Evolutionary conservation across 345 rosid genomes (phyloP), one percentile per base, ranked within the genome.

Genomic region (Odontarrhena argentea): DNA sequence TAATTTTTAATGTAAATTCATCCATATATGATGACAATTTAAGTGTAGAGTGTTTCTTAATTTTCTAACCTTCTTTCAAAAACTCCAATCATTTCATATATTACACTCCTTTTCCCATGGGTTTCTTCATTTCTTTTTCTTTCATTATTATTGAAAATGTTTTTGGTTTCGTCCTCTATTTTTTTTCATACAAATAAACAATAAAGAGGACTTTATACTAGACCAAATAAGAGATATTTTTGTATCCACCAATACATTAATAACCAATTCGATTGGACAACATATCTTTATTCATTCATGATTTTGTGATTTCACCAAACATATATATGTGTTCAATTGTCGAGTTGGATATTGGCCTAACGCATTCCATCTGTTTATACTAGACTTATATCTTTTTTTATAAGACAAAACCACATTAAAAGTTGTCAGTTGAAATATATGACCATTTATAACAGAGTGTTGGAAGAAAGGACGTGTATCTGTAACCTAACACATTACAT

Each of bases 41-140:
- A 60, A 32, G 67, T 69, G 32, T 42, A n/a, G 55, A 52, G 61
- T 60, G 67, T 69, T 61, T 43, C 68, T 32, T 53, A 60, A 69
- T 53, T 9, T 34, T 43, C n/a, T 22, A 43, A 60, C 46, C 54
- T 51, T 46, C 32, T 32, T 10, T 61, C 35, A 4, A 47, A 62
- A 62, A 34, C 55, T 47, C 44, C n/a, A 62, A 18, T 62, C 67
- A 7, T 35, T 46, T 46, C 38, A 59, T 26, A 8, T 53, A 24
- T 24, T 3, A 2, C 52, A 18, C 11, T 52, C 13, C 4, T 55
- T 37, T 54, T 54, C 9, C 2, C 30, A 24, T 57, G 47, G 14
- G 34, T 11, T 24, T 40, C 8, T 42, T 5, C 9, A 25, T 5
- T 30, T 43, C 4, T 14, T 28, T 9, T 44, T 13, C 64, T 43